Base-by-base conservation (phyloP, 495 filamentous ascomycete genomes). In the Geoglossum glabrum region DNA sequence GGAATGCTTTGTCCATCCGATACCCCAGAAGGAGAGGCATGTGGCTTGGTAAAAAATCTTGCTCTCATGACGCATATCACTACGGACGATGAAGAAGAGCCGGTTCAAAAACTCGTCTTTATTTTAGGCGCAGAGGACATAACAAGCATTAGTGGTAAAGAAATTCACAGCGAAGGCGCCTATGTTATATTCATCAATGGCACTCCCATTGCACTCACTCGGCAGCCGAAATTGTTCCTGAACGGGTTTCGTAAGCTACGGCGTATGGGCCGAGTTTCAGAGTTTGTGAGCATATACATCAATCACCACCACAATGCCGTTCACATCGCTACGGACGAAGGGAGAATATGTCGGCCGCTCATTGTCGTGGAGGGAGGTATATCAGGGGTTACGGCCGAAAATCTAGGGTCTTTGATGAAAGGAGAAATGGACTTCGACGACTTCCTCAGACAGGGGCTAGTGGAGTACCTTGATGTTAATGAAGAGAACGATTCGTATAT, bases 11-110 rank as follows among this genome's bases (percentile, higher is more conserved):
- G 92, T 67, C 82, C 87, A 0, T 90, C 92, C 9, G 92, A 99
- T 74, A 99, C 92, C 0, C 92, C 92, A 17, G 92, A 99, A 82
- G 92, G 92, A 65, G 93, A 99, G 70, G 86, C 92, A 3, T 99
- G 92, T 70, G 92, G 92, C 76, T 69, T 99, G 43, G 88, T 99
- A 55, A 99, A 99, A 72, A 99, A 99, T 64, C 72, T 99, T 72
- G 93, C 92, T 1, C 76, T 99, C 17, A 97, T 99, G 93, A 97
- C 93, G 15, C 93, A 99, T 64, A 95, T 99, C 63, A 99, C 92
- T 10, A 96, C 90, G 1, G 83, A 92, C 50, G 86, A 93, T 60
- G 89, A 95, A 56, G 90, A 96, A 65, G 87, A 80, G 19, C 87
- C 90, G 0, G 82, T 99, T 9, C 79, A 77, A 61, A 84, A 85